Evolutionary conservation across 2,329 filamentous ascomycete species (phyloP).

Genomic region (Trichoderma aggressivum): DNA sequence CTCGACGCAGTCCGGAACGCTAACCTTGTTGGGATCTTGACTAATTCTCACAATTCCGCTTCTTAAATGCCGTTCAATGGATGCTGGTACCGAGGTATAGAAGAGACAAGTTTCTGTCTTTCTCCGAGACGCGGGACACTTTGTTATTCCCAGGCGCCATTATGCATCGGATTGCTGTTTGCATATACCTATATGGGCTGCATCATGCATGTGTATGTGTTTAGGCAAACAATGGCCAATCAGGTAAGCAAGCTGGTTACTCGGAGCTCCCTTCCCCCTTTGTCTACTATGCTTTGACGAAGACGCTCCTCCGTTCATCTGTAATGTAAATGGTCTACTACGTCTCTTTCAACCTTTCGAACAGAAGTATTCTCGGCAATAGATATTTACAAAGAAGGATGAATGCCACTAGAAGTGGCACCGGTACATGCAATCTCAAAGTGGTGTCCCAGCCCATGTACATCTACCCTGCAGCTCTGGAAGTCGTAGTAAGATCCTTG

Average conservation of each 20-base stretch:
- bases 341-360: not conserved
- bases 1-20: not conserved
- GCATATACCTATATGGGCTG: not conserved
- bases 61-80: not conserved
- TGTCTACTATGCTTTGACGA: not conserved
- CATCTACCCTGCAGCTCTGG: not conserved
- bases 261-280: not conserved
- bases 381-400: not conserved
- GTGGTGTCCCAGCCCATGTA: not conserved
- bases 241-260: not conserved
- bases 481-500: not conserved
- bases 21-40: not conserved
- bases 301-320: not conserved
- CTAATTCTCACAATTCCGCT: not conserved
- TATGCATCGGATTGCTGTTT: not conserved
- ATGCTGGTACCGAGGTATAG: not conserved
- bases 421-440: not conserved
- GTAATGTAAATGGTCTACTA: not conserved
- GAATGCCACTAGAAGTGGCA: not conserved
- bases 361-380: not conserved
- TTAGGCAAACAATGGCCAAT: not conserved
- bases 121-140: not conserved
- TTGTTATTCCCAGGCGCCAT: not conserved
- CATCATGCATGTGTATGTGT: not conserved
- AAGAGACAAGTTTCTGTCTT: not conserved